A percentile compares a stretch with the other conserved stretches of the same genome.
These are phyloP conservation scores for Aegilops tauschii DNA, from an alignment of 176 grass and related monocot genomes.

Conservation along the genomic window DNA sequence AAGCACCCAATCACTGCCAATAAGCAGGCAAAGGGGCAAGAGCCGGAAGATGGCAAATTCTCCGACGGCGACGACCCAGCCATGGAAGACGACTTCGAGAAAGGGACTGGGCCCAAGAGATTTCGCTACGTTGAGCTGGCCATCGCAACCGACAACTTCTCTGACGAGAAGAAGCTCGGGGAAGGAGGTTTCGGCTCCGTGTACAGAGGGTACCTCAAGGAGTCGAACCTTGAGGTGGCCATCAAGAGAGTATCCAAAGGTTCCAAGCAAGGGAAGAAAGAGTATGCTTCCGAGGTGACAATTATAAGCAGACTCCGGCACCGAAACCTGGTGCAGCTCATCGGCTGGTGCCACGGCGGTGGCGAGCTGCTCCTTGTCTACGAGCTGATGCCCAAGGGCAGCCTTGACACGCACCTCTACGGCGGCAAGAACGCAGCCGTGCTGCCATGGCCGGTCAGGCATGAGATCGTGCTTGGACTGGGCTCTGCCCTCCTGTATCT, in stretches of 20 bases:
- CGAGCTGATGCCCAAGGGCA: slow-evolving; percentile 54
- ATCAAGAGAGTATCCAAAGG: slow-evolving; percentile 28
- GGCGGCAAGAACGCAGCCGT: not conserved
- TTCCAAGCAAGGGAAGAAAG: slow-evolving; percentile 49
- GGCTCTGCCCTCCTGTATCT: slow-evolving; percentile 26
- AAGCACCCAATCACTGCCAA: not conserved
- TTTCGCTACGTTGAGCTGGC: slow-evolving; percentile 22
- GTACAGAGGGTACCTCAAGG: slow-evolving; percentile 16
- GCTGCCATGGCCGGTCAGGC: slow-evolving; percentile 37
- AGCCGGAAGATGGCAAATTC: not conserved
- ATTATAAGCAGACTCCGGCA: slow-evolving; percentile 60
- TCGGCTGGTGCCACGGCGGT: slow-evolving; percentile 64
- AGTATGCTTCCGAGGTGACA: slow-evolving; percentile 47
- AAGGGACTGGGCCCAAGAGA: slow-evolving; percentile 11
- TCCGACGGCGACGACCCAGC: not conserved
- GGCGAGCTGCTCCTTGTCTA: slow-evolving; percentile 48
- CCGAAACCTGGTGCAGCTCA: slow-evolving; percentile 60
- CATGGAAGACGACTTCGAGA: slow-evolving; percentile 17
- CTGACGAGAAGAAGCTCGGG: slow-evolving; percentile 1
- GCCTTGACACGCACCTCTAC: slow-evolving; percentile 32
- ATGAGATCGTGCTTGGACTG: slow-evolving; percentile 13
- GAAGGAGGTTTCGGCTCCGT: slow-evolving; percentile 31
- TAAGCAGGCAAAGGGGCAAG: not conserved
- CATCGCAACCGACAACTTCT: slow-evolving; percentile 25
- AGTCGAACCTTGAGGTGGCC: not conserved